Conservation (phyloP, 2,329 filamentous ascomycete species). For the Drechslera avenae region DNA sequence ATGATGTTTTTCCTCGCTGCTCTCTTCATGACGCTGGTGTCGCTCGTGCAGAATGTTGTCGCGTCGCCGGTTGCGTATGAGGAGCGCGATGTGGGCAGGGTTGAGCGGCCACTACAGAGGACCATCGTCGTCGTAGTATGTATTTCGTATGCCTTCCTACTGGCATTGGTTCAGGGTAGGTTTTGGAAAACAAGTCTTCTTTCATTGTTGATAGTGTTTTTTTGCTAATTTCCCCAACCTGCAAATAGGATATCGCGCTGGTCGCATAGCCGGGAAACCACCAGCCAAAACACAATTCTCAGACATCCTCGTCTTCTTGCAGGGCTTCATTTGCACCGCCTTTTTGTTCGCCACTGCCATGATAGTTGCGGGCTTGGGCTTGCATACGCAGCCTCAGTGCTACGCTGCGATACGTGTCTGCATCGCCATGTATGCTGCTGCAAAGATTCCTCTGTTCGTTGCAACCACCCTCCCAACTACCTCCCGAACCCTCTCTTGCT, state of each 20-base stretch:
- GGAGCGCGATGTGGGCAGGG: neutral
- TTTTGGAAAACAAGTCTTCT: neutral
- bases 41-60: too few relatives aligned
- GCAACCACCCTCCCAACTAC: neutral
- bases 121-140: constrained; percentile 20
- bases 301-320: constrained; percentile 24
- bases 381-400: constrained; percentile 35
- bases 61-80: neutral
- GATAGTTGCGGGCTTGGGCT: constrained; percentile 33
- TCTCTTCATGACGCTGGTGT: neutral
- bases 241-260: constrained; percentile 24
- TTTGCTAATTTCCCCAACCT: constrained; percentile 7
- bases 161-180: constrained; percentile 27
- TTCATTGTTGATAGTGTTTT: neutral
- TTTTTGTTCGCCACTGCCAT: constrained; percentile 39
- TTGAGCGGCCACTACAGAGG: constrained; percentile 13
- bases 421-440: constrained; percentile 42
- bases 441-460: constrained; percentile 38
- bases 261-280: constrained; percentile 20
- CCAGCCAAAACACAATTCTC: constrained; percentile 13
- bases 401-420: constrained; percentile 43
- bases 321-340: constrained; percentile 22
- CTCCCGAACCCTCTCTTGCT: neutral
- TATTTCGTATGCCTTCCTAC: constrained; percentile 18
- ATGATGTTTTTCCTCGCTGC: too few relatives aligned